Evolutionary conservation across 1,284 basidiomycete genomes (phyloP).

Genomic region (Marasmius fiardii): DNA sequence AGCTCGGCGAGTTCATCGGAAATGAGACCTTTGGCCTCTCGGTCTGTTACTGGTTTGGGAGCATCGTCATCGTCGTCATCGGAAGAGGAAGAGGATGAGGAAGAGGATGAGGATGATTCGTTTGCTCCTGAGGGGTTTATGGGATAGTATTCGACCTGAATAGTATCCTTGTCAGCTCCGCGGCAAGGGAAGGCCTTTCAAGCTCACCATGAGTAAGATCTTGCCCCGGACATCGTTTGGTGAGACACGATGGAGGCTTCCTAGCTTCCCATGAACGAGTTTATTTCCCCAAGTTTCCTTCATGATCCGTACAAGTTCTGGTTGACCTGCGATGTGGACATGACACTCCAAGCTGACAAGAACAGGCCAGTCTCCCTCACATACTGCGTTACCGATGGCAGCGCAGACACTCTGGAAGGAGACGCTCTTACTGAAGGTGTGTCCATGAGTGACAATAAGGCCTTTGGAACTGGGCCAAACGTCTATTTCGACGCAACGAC

Average conservation of each 20-base stretch:
- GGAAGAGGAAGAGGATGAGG: slow-evolving; percentile 22
- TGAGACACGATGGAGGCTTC: slow-evolving; percentile 34
- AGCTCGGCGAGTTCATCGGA: slow-evolving; percentile 45
- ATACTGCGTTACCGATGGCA: slow-evolving; percentile 47
- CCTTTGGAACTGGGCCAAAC: slow-evolving; percentile 58
- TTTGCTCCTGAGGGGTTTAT: slow-evolving; percentile 21
- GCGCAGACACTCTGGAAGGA: slow-evolving; percentile 47
- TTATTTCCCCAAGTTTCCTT: slow-evolving; percentile 52
- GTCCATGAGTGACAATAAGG: slow-evolving; percentile 59
- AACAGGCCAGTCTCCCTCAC: slow-evolving; percentile 49
- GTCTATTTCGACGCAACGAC: slow-evolving; percentile 68
- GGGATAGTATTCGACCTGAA: slow-evolving; percentile 56
- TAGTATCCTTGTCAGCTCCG: not conserved
- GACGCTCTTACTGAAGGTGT: slow-evolving; percentile 49
- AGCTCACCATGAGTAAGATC: slow-evolving; percentile 56
- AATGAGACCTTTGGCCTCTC: slow-evolving; percentile 32
- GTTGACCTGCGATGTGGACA: slow-evolving; percentile 46
- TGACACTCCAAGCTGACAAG: slow-evolving; percentile 65
- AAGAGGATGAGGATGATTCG: slow-evolving; percentile 16
- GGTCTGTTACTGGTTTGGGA: slow-evolving; percentile 11
- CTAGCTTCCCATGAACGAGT: slow-evolving; percentile 39
- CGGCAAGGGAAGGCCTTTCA: not conserved
- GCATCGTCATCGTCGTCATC: slow-evolving; percentile 20
- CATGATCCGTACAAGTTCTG: slow-evolving; percentile 55
- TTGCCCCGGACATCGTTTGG: slow-evolving; percentile 49